Conservation (phyloP, 2,329 filamentous ascomycete genomes). For the Rosellinia necatrix region DNA sequence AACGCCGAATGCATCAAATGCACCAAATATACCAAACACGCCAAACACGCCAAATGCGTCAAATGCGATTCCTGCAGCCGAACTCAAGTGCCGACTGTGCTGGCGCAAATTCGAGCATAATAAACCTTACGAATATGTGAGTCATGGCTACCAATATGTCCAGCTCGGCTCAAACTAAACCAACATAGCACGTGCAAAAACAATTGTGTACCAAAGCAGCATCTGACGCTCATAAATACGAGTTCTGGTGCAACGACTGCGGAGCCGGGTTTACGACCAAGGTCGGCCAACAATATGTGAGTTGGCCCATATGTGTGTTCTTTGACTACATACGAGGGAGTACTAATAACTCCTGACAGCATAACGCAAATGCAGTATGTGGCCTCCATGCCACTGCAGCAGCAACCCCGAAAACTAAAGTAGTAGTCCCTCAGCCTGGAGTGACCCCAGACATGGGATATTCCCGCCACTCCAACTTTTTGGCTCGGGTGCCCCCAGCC, state of each 20-base stretch:
- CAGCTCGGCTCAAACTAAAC: slow-evolving; percentile 23
- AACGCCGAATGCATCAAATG: slow-evolving; percentile 37
- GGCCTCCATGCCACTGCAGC: slow-evolving; percentile 44
- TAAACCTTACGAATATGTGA: slow-evolving; percentile 40
- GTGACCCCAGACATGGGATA: slow-evolving; percentile 25
- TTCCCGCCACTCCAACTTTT: slow-evolving; percentile 14
- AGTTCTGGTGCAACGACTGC: slow-evolving; percentile 51
- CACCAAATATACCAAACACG: too few species aligned
- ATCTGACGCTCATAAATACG: slow-evolving; percentile 35
- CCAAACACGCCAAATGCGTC: too few species aligned
- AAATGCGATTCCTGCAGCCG: slow-evolving; percentile 31
- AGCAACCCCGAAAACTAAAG: slow-evolving; percentile 28
- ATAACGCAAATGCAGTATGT: slow-evolving; percentile 51
- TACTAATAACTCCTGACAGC: slow-evolving; percentile 37
- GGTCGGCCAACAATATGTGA: slow-evolving; percentile 49
- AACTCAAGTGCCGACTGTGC: slow-evolving; percentile 38
- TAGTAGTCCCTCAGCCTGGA: slow-evolving; percentile 4
- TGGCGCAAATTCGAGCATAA: slow-evolving; percentile 37
- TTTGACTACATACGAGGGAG: neutral
- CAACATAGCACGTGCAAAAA: slow-evolving; percentile 43
- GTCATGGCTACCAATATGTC: slow-evolving; percentile 15
- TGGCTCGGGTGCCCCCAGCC: slow-evolving; percentile 3
- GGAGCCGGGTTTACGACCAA: slow-evolving; percentile 50
- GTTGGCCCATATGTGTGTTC: slow-evolving; percentile 18
- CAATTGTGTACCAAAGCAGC: slow-evolving; percentile 41